These are phyloP conservation scores for Lagenidium sp. DNA, from an alignment of 352 stramenopile genomes.

Conservation along the genomic window DNA sequence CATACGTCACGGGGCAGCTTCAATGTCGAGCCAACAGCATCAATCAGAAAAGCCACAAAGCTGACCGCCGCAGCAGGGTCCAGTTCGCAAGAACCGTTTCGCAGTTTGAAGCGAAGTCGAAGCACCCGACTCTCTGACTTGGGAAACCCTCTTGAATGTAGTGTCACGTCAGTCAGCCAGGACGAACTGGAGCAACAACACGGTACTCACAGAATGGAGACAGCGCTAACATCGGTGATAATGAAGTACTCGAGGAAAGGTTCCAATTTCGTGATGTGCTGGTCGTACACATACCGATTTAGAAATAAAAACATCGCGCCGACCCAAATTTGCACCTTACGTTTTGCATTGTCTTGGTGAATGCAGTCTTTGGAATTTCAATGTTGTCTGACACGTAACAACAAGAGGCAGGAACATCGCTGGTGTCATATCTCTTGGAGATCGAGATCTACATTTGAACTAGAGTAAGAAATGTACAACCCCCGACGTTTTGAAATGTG, in stretches of 20 bases:
- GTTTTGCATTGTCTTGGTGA: too few relatives aligned
- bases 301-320: too few relatives aligned
- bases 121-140: conserved; percentile 51
- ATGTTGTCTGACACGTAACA: conserved; percentile 57
- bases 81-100: conserved; percentile 48
- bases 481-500: too few relatives aligned
- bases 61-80: conserved; percentile 34
- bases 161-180: too few relatives aligned
- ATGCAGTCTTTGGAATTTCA: conserved; percentile 46
- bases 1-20: conserved; percentile 71
- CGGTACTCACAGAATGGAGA: conserved; percentile 49
- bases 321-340: too few relatives aligned
- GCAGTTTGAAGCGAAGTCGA: conserved; percentile 52
- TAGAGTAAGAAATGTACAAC: too few relatives aligned
- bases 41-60: conserved; percentile 43
- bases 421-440: conserved; percentile 50
- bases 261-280: conserved; percentile 59
- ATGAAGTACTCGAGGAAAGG: conserved; percentile 66
- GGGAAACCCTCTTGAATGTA: conserved; percentile 46
- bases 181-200: too few relatives aligned
- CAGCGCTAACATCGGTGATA: conserved; percentile 71
- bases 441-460: conserved; percentile 50
- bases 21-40: conserved; percentile 56
- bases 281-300: too few relatives aligned
- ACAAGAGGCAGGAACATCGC: conserved; percentile 45